Conservation (phyloP, 495 filamentous ascomycete genomes). For the Aspergillus funiculosus region DNA sequence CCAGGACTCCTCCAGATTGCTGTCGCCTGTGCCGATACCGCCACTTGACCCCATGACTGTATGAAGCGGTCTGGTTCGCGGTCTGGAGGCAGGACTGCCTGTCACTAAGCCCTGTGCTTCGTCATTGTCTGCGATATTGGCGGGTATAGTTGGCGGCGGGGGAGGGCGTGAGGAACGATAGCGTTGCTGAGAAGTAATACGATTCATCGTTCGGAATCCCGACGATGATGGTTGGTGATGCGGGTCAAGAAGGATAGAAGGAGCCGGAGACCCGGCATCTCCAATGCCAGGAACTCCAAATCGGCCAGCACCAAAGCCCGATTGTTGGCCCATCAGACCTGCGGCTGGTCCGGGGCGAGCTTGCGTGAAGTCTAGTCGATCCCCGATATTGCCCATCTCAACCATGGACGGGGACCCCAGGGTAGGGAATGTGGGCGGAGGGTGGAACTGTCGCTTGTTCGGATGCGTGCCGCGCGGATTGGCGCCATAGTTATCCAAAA, state of each 20-base stretch:
- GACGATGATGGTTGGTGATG: conserved; percentile 73
- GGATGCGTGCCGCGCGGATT: conserved; percentile 56
- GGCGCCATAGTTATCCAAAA: conserved; percentile 79
- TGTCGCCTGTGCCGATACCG: conserved; percentile 45
- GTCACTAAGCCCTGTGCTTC: conserved; percentile 27
- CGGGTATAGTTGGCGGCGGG: conserved; percentile 25
- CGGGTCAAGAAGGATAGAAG: conserved; percentile 75
- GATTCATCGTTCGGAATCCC: conserved; percentile 41
- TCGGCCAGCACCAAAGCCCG: conserved; percentile 24
- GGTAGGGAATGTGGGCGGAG: conserved; percentile 71
- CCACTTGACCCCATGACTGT: conserved; percentile 36
- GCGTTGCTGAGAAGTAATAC: conserved; percentile 45
- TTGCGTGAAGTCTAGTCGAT: conserved; percentile 44
- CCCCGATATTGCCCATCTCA: conserved; percentile 41
- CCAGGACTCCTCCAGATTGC: conserved; percentile 61
- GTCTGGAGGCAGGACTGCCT: conserved; percentile 22
- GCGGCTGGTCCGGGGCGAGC: conserved; percentile 25
- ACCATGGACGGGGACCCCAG: conserved; percentile 57
- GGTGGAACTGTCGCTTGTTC: conserved; percentile 56
- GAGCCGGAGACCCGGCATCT: conserved; percentile 35
- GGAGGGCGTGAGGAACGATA: conserved; percentile 42
- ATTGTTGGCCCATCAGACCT: conserved; percentile 26
- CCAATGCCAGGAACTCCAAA: conserved; percentile 25
- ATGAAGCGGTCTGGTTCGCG: conserved; percentile 12
- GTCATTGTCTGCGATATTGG: conserved; percentile 43